phyloP scores from a whole-genome alignment of 2,329 filamentous ascomycete species.

The Ceratocystis eucalypticola region DNA sequence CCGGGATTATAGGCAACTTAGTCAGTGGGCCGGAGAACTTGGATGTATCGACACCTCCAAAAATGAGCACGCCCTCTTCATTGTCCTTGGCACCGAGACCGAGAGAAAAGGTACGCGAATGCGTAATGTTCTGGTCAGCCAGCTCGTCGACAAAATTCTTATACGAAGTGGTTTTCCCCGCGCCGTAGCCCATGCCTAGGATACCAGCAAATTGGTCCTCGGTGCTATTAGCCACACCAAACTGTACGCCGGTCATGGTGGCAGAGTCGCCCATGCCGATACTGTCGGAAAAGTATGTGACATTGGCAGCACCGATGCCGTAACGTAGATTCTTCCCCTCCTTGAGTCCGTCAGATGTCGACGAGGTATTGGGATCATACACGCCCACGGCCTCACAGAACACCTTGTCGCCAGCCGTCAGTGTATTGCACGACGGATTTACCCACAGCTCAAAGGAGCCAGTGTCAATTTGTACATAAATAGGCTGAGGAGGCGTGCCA shows the following conservation, averaged over 20 bases:
- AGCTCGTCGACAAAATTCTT: constrained; percentile 41
- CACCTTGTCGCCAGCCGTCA: constrained; percentile 27
- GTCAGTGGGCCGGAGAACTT: constrained; percentile 49
- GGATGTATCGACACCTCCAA: constrained; percentile 52
- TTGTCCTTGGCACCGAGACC: constrained; percentile 49
- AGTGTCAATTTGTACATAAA: constrained; percentile 45
- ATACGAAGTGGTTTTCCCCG: constrained; percentile 34
- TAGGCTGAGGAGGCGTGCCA: constrained; percentile 39
- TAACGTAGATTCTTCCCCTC: constrained; percentile 34
- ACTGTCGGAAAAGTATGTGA: constrained; percentile 37
- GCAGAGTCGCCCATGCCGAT: constrained; percentile 32
- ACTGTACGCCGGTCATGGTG: constrained; percentile 41
- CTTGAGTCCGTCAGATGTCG: constrained; percentile 26
- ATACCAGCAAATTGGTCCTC: constrained; percentile 44
- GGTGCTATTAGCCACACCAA: constrained; percentile 47
- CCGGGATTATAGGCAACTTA: constrained; percentile 47
- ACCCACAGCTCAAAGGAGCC: constrained; percentile 49
- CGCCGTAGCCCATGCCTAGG: constrained; percentile 59
- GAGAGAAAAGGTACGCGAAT: constrained; percentile 50
- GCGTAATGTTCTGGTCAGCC: constrained; percentile 38
- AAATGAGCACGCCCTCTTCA: constrained; percentile 49
- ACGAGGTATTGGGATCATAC: constrained; percentile 33
- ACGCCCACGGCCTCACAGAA: constrained; percentile 36
- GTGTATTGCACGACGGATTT: constrained; percentile 45
- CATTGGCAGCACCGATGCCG: constrained; percentile 38